Evolutionary conservation across 345 rosid species (phyloP).

Genomic region (Mangifera indica): DNA sequence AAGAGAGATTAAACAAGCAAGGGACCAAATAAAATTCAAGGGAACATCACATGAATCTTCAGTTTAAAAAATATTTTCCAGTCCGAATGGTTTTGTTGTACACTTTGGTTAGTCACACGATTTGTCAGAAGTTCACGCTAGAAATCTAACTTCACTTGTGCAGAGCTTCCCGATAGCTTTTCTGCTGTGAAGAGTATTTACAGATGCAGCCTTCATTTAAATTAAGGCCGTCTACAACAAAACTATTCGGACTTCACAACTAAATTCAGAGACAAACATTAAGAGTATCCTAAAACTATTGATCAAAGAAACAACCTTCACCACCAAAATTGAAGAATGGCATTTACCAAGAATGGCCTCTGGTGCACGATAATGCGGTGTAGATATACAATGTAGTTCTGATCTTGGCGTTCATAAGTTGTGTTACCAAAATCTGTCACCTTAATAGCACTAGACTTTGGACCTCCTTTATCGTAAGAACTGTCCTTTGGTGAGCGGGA

Average conservation of each 20-base stretch:
- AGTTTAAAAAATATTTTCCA: too few relatives aligned
- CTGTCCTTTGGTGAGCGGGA: slow-evolving; percentile 51
- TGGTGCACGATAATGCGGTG: slow-evolving; percentile 87
- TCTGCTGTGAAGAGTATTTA: too few relatives aligned
- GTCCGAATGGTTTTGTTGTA: neutral
- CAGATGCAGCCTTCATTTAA: too few relatives aligned
- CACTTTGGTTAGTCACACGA: neutral
- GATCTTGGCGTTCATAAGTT: slow-evolving; percentile 76
- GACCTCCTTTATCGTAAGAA: slow-evolving; percentile 60
- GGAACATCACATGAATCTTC: too few relatives aligned
- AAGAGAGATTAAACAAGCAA: too few relatives aligned
- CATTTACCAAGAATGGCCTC: slow-evolving; percentile 81
- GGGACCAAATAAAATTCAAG: too few relatives aligned
- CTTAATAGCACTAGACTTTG: slow-evolving; percentile 84
- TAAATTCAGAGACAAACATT: too few relatives aligned
- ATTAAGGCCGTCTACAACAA: too few relatives aligned
- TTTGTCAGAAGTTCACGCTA: neutral
- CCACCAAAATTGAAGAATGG: too few relatives aligned
- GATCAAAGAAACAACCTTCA: too few relatives aligned
- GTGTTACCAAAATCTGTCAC: slow-evolving; percentile 95
- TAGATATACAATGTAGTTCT: slow-evolving; percentile 73
- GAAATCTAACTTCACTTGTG: neutral
- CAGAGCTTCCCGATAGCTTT: neutral
- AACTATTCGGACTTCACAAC: too few relatives aligned
- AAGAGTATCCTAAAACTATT: too few relatives aligned